These are phyloP conservation scores for Fusarium coffeatum DNA, from an alignment of 2,329 filamentous ascomycete species.

Conservation along the genomic window DNA sequence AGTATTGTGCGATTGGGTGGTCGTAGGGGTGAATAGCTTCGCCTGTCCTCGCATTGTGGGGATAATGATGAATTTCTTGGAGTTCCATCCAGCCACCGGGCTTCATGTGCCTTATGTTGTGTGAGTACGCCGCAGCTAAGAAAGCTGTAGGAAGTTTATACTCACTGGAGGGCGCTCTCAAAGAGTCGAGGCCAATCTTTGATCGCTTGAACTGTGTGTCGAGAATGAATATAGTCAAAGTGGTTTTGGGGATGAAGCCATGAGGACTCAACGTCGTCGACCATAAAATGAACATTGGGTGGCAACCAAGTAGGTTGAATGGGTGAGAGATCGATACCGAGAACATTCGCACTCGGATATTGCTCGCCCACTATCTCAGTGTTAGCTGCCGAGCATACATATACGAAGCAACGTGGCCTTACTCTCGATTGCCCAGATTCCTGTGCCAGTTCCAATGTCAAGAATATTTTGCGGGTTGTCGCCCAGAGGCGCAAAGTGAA, in stretches of 20 bases:
- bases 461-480: conserved; percentile 61
- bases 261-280: conserved; percentile 68
- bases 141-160: neutral
- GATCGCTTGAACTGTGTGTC: conserved; percentile 67
- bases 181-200: conserved; percentile 66
- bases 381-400: conserved; percentile 15
- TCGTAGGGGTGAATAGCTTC: conserved; percentile 51
- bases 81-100: conserved; percentile 67
- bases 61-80: conserved; percentile 65
- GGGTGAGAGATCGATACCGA: conserved; percentile 60
- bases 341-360: conserved; percentile 57
- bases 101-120: conserved; percentile 58
- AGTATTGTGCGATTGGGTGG: conserved; percentile 60
- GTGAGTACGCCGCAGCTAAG: neutral
- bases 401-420: conserved; percentile 24
- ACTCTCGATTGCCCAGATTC: conserved; percentile 70
- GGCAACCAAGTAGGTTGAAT: conserved; percentile 65
- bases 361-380: conserved; percentile 57
- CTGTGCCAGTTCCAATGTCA: conserved; percentile 70
- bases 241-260: conserved; percentile 66
- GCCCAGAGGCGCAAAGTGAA: conserved; percentile 65
- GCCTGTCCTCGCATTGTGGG: conserved; percentile 56
- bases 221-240: conserved; percentile 72
- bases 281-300: conserved; percentile 66
- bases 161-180: conserved; percentile 45